Conservation (phyloP, 2,329 filamentous ascomycete genomes). For the Pleomassaria siparia region DNA sequence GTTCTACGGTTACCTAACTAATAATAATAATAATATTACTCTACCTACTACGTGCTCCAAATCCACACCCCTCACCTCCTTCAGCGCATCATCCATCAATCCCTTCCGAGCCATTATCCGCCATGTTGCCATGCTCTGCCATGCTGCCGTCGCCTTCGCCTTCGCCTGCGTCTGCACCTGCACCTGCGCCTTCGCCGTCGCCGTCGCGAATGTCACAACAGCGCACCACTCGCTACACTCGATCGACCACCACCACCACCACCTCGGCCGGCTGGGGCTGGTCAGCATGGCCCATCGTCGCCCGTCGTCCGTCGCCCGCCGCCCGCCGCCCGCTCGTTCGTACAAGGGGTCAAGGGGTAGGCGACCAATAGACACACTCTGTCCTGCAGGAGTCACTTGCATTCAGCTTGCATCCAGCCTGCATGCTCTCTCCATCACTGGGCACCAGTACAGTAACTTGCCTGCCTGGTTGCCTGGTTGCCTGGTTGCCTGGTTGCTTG, state of each 20-base stretch:
- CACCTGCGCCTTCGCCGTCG: not conserved
- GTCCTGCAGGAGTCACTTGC: constrained; percentile 43
- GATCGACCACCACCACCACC: not conserved
- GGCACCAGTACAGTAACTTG: too few relatives aligned
- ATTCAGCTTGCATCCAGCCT: constrained; percentile 19
- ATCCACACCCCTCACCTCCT: constrained; percentile 2
- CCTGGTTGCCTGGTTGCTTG: too few relatives aligned
- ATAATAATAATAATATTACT: too few relatives aligned
- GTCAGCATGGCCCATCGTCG: constrained; percentile 5
- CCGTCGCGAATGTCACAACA: constrained; percentile 3
- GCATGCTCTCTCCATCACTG: constrained; percentile 36
- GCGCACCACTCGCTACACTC: not conserved
- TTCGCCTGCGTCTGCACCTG: not conserved
- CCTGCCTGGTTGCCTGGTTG: too few relatives aligned
- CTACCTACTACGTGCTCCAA: constrained; percentile 1
- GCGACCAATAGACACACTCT: constrained; percentile 32
- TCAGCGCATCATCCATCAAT: too few relatives aligned
- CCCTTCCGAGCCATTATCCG: too few relatives aligned
- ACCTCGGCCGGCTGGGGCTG: not conserved
- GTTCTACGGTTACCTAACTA: too few relatives aligned
- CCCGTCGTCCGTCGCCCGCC: constrained; percentile 13
- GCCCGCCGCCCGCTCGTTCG: constrained; percentile 18
- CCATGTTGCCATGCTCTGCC: constrained; percentile 5
- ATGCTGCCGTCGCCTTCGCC: constrained; percentile 1
- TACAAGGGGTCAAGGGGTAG: too few relatives aligned